phyloP scores from a whole-genome alignment of 192 early-diverging fungal species.

The Podila horticola region DNA sequence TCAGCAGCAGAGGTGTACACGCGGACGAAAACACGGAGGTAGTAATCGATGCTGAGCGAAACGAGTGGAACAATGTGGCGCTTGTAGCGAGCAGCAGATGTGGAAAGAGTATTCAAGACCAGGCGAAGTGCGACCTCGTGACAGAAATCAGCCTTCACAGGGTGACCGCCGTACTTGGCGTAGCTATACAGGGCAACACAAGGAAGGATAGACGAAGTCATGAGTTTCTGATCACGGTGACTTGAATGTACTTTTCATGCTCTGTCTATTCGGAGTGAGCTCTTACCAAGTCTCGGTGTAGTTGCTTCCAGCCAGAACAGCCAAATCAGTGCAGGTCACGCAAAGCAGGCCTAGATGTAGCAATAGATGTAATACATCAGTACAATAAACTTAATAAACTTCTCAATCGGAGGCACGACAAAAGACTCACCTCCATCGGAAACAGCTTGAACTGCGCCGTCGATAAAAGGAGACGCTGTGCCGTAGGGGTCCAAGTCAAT shows the following conservation, averaged over 20 bases:
- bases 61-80: conserved; percentile 89
- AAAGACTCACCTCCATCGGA: conserved; percentile 73
- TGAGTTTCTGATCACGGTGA: background rate
- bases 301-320: conserved; percentile 90
- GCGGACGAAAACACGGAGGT: conserved; percentile 95
- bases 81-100: conserved; percentile 85
- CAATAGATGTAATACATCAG: background rate
- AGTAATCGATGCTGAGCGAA: conserved; percentile 97
- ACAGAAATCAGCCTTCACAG: conserved; percentile 86
- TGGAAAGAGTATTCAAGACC: conserved; percentile 84
- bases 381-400: background rate
- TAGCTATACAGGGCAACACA: conserved; percentile 60
- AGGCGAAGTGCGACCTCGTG: conserved; percentile 97
- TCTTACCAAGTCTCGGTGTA: conserved; percentile 80
- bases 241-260: too few relatives aligned
- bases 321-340: conserved; percentile 98
- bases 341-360: conserved; percentile 81
- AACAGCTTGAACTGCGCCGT: conserved; percentile 93
- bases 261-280: background rate
- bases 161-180: conserved; percentile 95
- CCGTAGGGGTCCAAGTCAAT: conserved; percentile 98
- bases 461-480: conserved; percentile 93
- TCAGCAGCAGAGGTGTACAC: conserved; percentile 78
- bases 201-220: background rate
- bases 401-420: background rate